Percentiles rank a stretch among this genome's conserved stretches.
Evolutionary conservation across 495 filamentous ascomycete species (phyloP).

Genomic region (Aspergillus ostianus): DNA sequence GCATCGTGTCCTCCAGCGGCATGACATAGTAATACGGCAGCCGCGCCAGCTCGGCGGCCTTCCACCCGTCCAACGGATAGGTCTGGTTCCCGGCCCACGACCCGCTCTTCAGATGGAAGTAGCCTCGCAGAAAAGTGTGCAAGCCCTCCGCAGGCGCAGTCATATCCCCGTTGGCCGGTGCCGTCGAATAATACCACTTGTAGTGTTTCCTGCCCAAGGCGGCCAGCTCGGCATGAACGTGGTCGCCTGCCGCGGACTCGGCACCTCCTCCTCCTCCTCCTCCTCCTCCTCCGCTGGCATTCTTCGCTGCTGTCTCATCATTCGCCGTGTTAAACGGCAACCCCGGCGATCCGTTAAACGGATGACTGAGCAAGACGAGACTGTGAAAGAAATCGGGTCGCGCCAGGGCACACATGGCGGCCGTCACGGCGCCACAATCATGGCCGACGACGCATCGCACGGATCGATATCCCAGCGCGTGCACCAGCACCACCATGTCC

Average conservation of each 20-base stretch:
- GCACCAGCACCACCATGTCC: constrained; percentile 59
- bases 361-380: constrained; percentile 55
- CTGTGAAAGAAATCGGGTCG: constrained; percentile 63
- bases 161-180: constrained; percentile 58
- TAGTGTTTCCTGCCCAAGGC: constrained; percentile 60
- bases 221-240: constrained; percentile 55
- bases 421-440: constrained; percentile 62
- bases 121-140: constrained; percentile 59
- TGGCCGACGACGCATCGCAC: constrained; percentile 65
- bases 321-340: constrained; percentile 52
- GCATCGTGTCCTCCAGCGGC: constrained; percentile 57
- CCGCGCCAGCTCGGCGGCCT: constrained; percentile 50
- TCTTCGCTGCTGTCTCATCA: background rate
- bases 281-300: background rate
- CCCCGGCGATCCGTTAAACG: constrained; percentile 49
- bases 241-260: constrained; percentile 25
- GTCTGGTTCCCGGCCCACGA: constrained; percentile 57
- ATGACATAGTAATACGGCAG: constrained; percentile 72
- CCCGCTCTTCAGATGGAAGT: constrained; percentile 66
- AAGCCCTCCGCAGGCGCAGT: constrained; percentile 50
- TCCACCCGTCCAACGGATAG: constrained; percentile 51
- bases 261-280: constrained; percentile 19
- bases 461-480: constrained; percentile 56
- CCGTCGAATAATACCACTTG: constrained; percentile 66
- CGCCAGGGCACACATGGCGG: constrained; percentile 58